Conservation (phyloP, 2,329 filamentous ascomycete species). For the Paecilomyces dactylethromorphus region DNA sequence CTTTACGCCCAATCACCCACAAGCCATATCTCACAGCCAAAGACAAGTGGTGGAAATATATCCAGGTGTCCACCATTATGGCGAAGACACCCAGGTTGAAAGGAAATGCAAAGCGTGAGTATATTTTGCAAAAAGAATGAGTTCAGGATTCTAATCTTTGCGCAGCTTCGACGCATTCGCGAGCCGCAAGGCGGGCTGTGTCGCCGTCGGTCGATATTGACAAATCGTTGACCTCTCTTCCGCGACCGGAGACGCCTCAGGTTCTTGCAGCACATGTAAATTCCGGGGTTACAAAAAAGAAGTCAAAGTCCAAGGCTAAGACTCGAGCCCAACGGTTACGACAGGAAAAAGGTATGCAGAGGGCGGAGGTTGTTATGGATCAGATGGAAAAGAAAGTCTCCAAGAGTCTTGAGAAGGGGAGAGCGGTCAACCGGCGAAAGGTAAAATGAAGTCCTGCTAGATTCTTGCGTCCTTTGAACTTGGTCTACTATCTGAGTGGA, state of each 20-base stretch:
- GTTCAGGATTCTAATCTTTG: constrained; percentile 5
- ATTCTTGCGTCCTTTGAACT: neutral
- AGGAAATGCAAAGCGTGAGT: constrained; percentile 21
- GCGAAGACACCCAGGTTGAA: constrained; percentile 28
- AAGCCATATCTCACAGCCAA: neutral
- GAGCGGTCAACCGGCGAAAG: constrained; percentile 43
- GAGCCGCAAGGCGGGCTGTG: constrained; percentile 51
- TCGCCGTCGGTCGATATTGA: constrained; percentile 49
- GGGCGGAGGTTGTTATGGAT: constrained; percentile 48
- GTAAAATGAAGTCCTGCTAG: constrained; percentile 14
- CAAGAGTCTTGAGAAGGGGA: constrained; percentile 45
- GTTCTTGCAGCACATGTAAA: constrained; percentile 44
- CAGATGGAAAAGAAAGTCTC: constrained; percentile 51
- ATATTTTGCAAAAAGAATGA: neutral
- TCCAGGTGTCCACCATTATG: constrained; percentile 19
- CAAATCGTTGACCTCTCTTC: constrained; percentile 41
- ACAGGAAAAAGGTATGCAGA: constrained; percentile 49
- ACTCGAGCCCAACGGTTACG: constrained; percentile 49
- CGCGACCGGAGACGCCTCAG: constrained; percentile 32
- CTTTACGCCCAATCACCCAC: constrained; percentile 14
- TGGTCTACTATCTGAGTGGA: neutral
- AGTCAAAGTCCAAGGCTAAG: constrained; percentile 39
- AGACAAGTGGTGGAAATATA: neutral
- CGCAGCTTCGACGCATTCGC: constrained; percentile 50
- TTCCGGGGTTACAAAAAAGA: constrained; percentile 50